A percentile compares a stretch with the other conserved stretches of the same genome.
These are phyloP conservation scores for Ophiostoma quercus DNA, from an alignment of 2,329 filamentous ascomycete genomes.

Conservation along the genomic window DNA sequence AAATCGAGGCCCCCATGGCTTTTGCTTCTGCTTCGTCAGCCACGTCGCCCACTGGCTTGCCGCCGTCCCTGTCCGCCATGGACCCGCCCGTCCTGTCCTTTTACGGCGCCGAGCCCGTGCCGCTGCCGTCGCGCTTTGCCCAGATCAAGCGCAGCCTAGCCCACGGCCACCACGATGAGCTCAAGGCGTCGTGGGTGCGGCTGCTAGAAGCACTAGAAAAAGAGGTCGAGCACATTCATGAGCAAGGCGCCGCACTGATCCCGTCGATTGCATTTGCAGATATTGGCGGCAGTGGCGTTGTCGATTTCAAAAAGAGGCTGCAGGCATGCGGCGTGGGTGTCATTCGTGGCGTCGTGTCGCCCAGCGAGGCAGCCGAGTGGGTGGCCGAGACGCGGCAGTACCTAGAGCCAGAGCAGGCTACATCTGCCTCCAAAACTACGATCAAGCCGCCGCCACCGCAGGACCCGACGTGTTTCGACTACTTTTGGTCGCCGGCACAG, in stretches of 20 bases:
- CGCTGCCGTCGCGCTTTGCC: slow-evolving; percentile 54
- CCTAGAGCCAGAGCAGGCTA: slow-evolving; percentile 43
- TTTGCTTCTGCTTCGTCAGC: not conserved
- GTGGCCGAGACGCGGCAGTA: slow-evolving; percentile 58
- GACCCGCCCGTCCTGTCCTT: slow-evolving; percentile 51
- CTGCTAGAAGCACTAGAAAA: slow-evolving; percentile 47
- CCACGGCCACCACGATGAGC: slow-evolving; percentile 49
- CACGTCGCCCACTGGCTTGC: not conserved
- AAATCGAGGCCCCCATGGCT: not conserved
- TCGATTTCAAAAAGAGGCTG: slow-evolving; percentile 52
- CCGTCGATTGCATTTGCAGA: slow-evolving; percentile 52
- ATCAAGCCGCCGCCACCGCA: slow-evolving; percentile 53
- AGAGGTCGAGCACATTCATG: slow-evolving; percentile 40
- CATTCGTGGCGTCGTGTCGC: slow-evolving; percentile 58
- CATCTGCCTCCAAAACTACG: not conserved
- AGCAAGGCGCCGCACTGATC: slow-evolving; percentile 48
- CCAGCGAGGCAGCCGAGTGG: slow-evolving; percentile 50
- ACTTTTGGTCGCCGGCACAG: slow-evolving; percentile 69
- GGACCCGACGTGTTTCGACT: slow-evolving; percentile 65
- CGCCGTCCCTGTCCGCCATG: slow-evolving; percentile 32
- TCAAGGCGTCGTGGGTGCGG: slow-evolving; percentile 52
- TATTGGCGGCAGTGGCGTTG: slow-evolving; percentile 44
- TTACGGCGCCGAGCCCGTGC: slow-evolving; percentile 53
- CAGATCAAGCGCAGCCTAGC: slow-evolving; percentile 52
- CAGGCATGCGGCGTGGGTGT: slow-evolving; percentile 61